Evolutionary conservation across 805 yeast genomes (phyloP).

Genomic region (Ogataea methylovora): DNA sequence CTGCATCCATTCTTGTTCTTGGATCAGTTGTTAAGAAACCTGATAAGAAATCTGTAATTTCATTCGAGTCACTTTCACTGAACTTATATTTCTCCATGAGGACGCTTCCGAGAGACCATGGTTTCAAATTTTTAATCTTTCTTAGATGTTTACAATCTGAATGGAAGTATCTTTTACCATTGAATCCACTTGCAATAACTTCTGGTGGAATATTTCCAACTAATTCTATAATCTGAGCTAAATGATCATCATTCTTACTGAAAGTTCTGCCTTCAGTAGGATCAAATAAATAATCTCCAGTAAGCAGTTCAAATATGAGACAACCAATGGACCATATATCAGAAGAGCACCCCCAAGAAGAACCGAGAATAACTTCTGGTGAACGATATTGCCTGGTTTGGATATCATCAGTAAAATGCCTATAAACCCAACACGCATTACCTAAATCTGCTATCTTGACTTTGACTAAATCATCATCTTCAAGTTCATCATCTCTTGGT

Average conservation of each 20-base stretch:
- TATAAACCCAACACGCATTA: constrained; percentile 76
- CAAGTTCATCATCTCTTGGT: constrained; percentile 28
- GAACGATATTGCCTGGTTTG: constrained; percentile 91
- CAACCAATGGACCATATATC: constrained; percentile 98
- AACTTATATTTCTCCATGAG: constrained; percentile 80
- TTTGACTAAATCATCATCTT: constrained; percentile 48
- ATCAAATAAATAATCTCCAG: constrained; percentile 93
- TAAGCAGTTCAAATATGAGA: constrained; percentile 78
- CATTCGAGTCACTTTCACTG: constrained; percentile 57
- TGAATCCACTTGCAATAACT: constrained; percentile 55
- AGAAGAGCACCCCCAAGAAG: constrained; percentile 90
- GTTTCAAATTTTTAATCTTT: constrained; percentile 73
- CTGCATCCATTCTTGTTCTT: constrained; percentile 83
- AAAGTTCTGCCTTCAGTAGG: constrained; percentile 75
- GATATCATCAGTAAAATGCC: constrained; percentile 81
- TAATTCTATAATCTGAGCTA: constrained; percentile 85
- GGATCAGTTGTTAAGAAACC: constrained; percentile 87
- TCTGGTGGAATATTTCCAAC: constrained; percentile 39
- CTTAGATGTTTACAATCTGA: constrained; percentile 41
- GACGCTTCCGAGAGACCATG: constrained; percentile 83
- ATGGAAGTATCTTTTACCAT: constrained; percentile 33
- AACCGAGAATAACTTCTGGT: constrained; percentile 78
- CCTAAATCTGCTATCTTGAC: constrained; percentile 93
- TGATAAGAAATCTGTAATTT: constrained; percentile 64
- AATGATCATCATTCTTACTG: constrained; percentile 88